Percentiles rank a stretch among this genome's conserved stretches.
Conservation (phyloP, 306 rosid genomes). For the Rosa multiflora region DNA sequence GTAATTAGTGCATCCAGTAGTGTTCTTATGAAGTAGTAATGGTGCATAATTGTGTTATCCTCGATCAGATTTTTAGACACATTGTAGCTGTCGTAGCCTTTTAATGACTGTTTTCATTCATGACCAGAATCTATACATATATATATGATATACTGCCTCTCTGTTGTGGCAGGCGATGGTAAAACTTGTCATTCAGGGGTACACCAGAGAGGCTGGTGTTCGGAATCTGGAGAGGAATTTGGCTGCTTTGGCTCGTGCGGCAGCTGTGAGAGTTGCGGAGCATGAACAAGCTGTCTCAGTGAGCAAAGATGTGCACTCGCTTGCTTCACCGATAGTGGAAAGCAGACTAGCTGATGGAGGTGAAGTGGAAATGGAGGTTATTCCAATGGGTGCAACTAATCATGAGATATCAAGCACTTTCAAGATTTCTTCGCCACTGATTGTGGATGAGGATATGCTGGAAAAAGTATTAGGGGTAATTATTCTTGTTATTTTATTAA, state of each 20-base stretch:
- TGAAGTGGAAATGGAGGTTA: slow-evolving; percentile 98
- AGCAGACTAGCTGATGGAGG: slow-evolving; percentile 81
- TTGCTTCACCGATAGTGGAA: slow-evolving; percentile 74
- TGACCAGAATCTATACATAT: neutral
- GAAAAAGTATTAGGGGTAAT: slow-evolving; percentile 99
- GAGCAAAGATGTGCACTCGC: slow-evolving; percentile 69
- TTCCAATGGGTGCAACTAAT: slow-evolving; percentile 78
- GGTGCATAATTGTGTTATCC: neutral
- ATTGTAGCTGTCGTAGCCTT: neutral
- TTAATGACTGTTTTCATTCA: neutral
- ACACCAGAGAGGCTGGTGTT: slow-evolving; percentile 99
- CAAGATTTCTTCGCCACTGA: slow-evolving; percentile 62
- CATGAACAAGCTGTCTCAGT: slow-evolving; percentile 68
- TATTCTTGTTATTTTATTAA: neutral
- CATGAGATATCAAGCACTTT: slow-evolving; percentile 69
- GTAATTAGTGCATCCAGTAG: slow-evolving; percentile 36
- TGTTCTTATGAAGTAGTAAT: neutral
- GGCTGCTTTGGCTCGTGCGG: slow-evolving; percentile 96
- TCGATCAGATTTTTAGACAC: neutral
- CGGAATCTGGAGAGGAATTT: slow-evolving; percentile 85
- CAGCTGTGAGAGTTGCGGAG: slow-evolving; percentile 92
- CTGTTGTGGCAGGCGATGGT: slow-evolving; percentile 68
- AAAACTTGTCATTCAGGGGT: slow-evolving; percentile 77
- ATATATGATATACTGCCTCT: neutral
- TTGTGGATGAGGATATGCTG: slow-evolving; percentile 89